These are phyloP conservation scores for Xylaria sp. DNA, from an alignment of 2,329 filamentous ascomycete species.

Conservation along the genomic window DNA sequence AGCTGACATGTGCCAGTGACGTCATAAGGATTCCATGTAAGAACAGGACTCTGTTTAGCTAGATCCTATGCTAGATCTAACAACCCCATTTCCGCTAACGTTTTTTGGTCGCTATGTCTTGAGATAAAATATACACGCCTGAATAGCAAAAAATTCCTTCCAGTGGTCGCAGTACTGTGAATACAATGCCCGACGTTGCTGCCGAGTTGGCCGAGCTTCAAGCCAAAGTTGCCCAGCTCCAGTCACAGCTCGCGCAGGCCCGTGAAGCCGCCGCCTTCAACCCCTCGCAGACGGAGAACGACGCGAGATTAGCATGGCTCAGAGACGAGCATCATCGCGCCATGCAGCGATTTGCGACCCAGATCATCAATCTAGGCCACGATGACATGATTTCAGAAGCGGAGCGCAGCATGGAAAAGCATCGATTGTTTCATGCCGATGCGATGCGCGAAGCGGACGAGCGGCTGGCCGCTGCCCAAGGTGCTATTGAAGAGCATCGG, in stretches of 20 bases:
- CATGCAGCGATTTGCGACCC: constrained; percentile 20
- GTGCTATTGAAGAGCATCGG: constrained; percentile 24
- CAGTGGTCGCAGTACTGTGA: neutral
- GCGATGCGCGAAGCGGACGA: constrained; percentile 29
- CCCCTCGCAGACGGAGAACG: neutral
- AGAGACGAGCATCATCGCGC: constrained; percentile 11
- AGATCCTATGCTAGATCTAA: neutral
- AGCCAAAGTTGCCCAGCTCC: constrained; percentile 26
- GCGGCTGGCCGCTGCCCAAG: constrained; percentile 19
- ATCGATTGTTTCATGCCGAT: constrained; percentile 21
- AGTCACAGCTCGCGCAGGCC: constrained; percentile 21
- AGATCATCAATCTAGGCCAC: constrained; percentile 24
- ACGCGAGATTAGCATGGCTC: neutral
- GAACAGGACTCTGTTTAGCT: neutral
- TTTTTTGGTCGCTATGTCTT: neutral
- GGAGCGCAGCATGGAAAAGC: constrained; percentile 27
- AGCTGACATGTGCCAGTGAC: constrained; percentile 1
- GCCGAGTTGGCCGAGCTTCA: constrained; percentile 20
- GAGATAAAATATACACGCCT: neutral
- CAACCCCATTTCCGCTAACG: neutral
- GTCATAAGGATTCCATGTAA: neutral
- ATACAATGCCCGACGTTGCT: constrained; percentile 23
- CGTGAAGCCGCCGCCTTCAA: constrained; percentile 2
- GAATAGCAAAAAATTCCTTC: neutral
- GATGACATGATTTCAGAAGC: constrained; percentile 27